Conservation (phyloP, 2,329 filamentous ascomycete species). For the Penicillium hordei region DNA sequence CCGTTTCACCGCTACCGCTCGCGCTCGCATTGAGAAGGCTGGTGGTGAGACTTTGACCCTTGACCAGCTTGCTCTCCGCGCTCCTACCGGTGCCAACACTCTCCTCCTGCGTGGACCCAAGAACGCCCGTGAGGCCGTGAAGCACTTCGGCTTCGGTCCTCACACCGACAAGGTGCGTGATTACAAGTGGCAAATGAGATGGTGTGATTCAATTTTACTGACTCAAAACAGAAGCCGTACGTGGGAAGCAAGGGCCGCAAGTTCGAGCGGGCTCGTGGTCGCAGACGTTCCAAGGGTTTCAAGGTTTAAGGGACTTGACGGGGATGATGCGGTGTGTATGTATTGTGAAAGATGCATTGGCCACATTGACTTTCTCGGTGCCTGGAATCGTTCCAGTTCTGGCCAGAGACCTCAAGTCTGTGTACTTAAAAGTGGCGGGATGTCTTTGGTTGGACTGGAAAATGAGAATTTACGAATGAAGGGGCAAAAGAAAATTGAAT, state of each 20-base stretch:
- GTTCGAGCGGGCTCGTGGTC: slow-evolving; percentile 98
- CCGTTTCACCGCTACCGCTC: slow-evolving; percentile 93
- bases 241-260: slow-evolving; percentile 99
- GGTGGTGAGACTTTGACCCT: slow-evolving; percentile 94
- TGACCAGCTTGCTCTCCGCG: slow-evolving; percentile 93
- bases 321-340: slow-evolving; percentile 20
- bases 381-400: slow-evolving; percentile 19
- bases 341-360: slow-evolving; percentile 12
- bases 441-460: slow-evolving; percentile 24
- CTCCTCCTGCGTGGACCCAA: slow-evolving; percentile 96
- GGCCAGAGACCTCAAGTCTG: slow-evolving; percentile 23
- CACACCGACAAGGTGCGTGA: slow-evolving; percentile 88
- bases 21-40: slow-evolving; percentile 87
- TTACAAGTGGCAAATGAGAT: background rate
- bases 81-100: slow-evolving; percentile 95
- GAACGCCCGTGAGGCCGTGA: slow-evolving; percentile 95
- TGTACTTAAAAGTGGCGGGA: slow-evolving; percentile 25
- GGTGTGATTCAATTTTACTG: slow-evolving; percentile 9
- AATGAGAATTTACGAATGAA: slow-evolving; percentile 26
- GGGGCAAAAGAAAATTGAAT: slow-evolving; percentile 31
- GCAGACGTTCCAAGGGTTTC: slow-evolving; percentile 98
- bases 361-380: slow-evolving; percentile 17
- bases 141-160: slow-evolving; percentile 98
- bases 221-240: slow-evolving; percentile 74
- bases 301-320: slow-evolving; percentile 75